Percentiles rank a stretch among this genome's conserved stretches.
Conservation (phyloP, 495 filamentous ascomycete species). For the Aspergillus taichungensis region DNA sequence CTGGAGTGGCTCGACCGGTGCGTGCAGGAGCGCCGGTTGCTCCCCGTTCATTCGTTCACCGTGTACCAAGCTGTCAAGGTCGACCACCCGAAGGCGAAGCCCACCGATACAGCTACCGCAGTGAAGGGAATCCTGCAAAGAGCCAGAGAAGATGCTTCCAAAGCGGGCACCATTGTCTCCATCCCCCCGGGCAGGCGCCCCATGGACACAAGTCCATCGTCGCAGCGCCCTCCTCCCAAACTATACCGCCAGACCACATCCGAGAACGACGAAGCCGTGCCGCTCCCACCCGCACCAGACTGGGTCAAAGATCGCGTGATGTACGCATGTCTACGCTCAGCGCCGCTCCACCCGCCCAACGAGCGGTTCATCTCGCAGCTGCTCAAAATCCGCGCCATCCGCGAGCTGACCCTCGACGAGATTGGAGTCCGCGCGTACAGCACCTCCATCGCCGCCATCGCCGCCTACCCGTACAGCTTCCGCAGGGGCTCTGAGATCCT, state of each 20-base stretch:
- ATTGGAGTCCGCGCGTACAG: constrained; percentile 85
- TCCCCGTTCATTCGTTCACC: constrained; percentile 53
- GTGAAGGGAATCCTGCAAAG: constrained; percentile 39
- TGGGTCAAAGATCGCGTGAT: constrained; percentile 56
- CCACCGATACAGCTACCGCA: constrained; percentile 1
- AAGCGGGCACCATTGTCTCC: constrained; percentile 7
- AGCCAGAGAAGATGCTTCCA: constrained; percentile 40
- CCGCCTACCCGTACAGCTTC: constrained; percentile 68
- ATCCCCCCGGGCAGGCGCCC: background rate
- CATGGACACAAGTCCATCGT: constrained; percentile 8
- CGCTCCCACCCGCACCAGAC: constrained; percentile 53
- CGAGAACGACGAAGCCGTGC: constrained; percentile 51
- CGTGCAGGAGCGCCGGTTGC: constrained; percentile 37
- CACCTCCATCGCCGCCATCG: constrained; percentile 71
- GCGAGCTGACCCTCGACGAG: constrained; percentile 61
- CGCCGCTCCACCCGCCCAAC: constrained; percentile 64
- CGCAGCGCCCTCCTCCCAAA: constrained; percentile 24
- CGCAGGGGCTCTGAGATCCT: constrained; percentile 51
- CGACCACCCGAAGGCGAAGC: constrained; percentile 4
- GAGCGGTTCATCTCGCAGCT: constrained; percentile 66
- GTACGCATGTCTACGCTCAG: constrained; percentile 76
- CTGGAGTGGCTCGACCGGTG: constrained; percentile 68
- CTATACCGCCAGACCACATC: constrained; percentile 61
- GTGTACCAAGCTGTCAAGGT: constrained; percentile 51
- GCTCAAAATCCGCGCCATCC: constrained; percentile 61